phyloP scores from a whole-genome alignment of 148 eudicot genomes.

The Vaccinium myrtillus region DNA sequence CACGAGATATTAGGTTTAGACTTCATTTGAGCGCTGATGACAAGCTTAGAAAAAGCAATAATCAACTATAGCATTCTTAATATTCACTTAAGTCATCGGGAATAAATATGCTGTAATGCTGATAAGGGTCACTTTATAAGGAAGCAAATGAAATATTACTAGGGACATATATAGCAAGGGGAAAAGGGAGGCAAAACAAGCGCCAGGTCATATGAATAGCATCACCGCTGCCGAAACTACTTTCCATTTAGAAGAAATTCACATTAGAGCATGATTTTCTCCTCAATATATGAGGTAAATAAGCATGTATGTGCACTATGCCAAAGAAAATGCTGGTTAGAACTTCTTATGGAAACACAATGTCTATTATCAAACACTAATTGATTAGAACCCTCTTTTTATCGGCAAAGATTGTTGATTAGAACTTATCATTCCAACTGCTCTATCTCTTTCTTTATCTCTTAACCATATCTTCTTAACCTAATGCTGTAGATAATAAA shows the following conservation, averaged over 20 bases:
- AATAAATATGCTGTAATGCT: not conserved
- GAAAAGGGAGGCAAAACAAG: not conserved
- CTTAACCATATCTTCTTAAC: not conserved
- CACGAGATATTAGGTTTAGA: not conserved
- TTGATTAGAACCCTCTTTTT: not conserved
- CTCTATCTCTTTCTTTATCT: not conserved
- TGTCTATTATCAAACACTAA: not conserved
- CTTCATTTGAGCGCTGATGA: not conserved
- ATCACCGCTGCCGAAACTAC: not conserved
- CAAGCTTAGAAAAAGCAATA: not conserved
- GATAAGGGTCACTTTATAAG: not conserved
- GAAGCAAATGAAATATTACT: not conserved
- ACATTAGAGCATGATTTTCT: not conserved
- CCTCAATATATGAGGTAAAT: not conserved
- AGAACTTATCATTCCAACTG: not conserved
- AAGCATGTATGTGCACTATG: not conserved
- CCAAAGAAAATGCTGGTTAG: not conserved
- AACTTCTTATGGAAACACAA: not conserved
- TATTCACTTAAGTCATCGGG: not conserved
- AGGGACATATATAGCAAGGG: not conserved
- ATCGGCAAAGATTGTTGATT: too few species aligned
- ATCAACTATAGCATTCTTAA: not conserved
- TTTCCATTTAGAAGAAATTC: not conserved
- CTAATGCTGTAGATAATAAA: not conserved
- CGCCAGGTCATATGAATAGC: not conserved